These are phyloP conservation scores for Lobulomyces angularis DNA, from an alignment of 192 early-diverging fungal species.

Conservation along the genomic window DNA sequence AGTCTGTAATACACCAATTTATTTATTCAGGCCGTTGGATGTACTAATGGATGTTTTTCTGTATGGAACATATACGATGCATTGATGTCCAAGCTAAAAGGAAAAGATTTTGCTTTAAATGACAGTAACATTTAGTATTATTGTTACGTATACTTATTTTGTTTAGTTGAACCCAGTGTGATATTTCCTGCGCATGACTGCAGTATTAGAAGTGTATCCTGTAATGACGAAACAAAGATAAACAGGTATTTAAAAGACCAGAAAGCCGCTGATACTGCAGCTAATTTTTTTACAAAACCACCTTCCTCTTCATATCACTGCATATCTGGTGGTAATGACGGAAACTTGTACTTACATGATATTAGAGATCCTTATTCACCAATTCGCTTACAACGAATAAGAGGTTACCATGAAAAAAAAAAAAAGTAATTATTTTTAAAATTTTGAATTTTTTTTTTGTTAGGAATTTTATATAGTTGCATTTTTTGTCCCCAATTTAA, in stretches of 20 bases:
- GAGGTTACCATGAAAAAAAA: conserved; percentile 17
- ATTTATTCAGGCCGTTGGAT: no score
- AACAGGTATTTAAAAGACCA: no score
- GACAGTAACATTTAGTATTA: no score
- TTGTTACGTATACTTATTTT: no score
- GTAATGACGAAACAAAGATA: conserved; percentile 5
- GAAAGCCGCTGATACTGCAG: no score
- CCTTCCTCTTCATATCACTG: background rate
- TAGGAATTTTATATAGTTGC: conserved; percentile 6
- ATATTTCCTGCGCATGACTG: conserved; percentile 20
- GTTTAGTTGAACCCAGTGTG: conserved; percentile 13
- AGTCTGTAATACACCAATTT: no score
- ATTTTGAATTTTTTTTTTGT: background rate
- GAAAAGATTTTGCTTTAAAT: no score
- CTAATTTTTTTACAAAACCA: no score
- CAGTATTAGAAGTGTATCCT: conserved; percentile 3
- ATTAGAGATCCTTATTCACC: conserved; percentile 17
- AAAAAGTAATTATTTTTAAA: conserved; percentile 5
- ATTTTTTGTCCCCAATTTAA: conserved; percentile 3
- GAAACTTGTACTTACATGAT: conserved; percentile 13
- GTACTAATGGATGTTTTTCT: conserved; percentile 4
- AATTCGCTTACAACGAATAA: conserved; percentile 11
- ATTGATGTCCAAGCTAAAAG: no score
- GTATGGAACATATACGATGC: conserved; percentile 5
- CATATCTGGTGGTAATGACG: conserved; percentile 15